phyloP scores from a whole-genome alignment of 768 basidiomycete species.

The Russula virescens region DNA sequence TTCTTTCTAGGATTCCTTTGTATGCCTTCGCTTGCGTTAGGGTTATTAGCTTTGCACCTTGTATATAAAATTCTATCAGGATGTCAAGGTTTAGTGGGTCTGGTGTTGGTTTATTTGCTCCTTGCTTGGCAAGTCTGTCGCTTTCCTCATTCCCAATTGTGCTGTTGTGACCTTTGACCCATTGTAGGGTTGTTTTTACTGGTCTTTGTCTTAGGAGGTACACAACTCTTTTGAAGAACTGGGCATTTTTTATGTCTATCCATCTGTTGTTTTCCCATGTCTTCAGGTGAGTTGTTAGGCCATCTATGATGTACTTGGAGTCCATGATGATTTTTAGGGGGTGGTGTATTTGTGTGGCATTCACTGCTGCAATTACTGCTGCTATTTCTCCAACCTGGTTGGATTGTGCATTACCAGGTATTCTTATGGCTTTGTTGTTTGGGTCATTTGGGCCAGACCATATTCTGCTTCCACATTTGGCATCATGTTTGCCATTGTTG shows the following conservation, averaged over 20 bases:
- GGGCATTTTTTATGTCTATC: not conserved
- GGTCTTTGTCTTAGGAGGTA: not conserved
- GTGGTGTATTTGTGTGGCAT: rapidly evolving
- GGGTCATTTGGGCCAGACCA: not conserved
- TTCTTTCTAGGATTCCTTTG: too few species aligned
- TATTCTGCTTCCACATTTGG: constrained; percentile 23
- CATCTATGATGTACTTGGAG: not conserved
- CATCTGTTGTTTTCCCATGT: not conserved
- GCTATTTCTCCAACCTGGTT: not conserved
- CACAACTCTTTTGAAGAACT: not conserved
- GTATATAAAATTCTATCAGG: not conserved
- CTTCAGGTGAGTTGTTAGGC: not conserved
- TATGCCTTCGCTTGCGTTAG: too few species aligned
- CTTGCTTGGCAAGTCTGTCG: too few species aligned
- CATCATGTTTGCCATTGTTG: constrained; percentile 23
- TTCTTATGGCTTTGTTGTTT: not conserved
- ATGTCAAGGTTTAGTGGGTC: not conserved
- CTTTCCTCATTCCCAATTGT: too few species aligned
- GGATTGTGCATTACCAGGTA: not conserved
- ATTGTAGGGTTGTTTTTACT: not conserved
- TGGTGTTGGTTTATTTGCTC: not conserved
- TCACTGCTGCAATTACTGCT: not conserved
- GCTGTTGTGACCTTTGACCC: not conserved
- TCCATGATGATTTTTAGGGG: not conserved
- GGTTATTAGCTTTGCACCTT: not conserved